These are phyloP conservation scores for Coffea eugenioides DNA, from an alignment of 257 asterid species.

Conservation along the genomic window DNA sequence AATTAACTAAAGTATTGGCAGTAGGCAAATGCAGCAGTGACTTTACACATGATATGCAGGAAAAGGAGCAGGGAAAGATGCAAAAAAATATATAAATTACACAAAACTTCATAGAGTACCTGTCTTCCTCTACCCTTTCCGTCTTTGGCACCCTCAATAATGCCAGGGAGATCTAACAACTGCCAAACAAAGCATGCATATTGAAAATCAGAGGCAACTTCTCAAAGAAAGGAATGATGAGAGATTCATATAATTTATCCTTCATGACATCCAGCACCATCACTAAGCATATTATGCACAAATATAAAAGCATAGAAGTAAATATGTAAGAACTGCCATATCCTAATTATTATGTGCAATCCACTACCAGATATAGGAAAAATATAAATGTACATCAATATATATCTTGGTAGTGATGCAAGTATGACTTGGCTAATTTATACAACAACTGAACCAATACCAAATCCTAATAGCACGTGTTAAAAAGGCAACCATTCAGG, in stretches of 20 bases:
- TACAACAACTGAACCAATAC: background rate
- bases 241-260: background rate
- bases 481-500: background rate
- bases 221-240: background rate
- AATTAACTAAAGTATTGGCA: background rate
- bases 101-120: constrained; percentile 42
- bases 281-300: background rate
- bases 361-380: background rate
- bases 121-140: constrained; percentile 99
- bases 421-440: background rate
- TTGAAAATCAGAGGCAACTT: constrained; percentile 5
- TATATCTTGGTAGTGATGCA: background rate
- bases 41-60: background rate
- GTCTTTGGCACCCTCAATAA: constrained; percentile 99
- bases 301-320: background rate
- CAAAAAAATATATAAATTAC: background rate
- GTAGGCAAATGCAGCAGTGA: background rate
- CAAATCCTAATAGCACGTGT: background rate
- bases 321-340: background rate
- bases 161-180: constrained; percentile 98
- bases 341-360: no score
- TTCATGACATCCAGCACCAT: background rate
- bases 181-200: constrained; percentile 36
- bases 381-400: no score
- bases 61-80: background rate